Base-by-base conservation (phyloP, 345 rosid genomes). In the Acer saccharum region DNA sequence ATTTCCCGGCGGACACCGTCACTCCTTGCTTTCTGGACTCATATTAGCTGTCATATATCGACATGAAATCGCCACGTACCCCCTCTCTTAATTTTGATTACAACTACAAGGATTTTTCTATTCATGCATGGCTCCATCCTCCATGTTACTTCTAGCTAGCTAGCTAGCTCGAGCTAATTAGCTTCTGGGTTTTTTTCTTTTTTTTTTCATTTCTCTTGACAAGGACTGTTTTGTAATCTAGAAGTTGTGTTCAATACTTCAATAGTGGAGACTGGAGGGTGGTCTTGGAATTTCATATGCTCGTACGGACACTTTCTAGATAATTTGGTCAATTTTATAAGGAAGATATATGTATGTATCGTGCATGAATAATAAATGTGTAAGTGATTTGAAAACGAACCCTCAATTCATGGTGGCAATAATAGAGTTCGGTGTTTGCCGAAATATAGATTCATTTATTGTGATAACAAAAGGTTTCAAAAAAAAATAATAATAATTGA, bases 41-140 rank as follows among this genome's bases (percentile, higher is more conserved):
- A 81, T 63, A 85, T 87, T 87, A 87, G 89, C 95, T 92, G 97
- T 88, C 83, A 57, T 29, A 29, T 29, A 29, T 87, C 87, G 79
- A 78, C 78, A 58, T 17, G 18, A 77, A 69, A 17, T 1, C 35
- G 83, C 90, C 97, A 92, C 91, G 90, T 87, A 29, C 21, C 65
- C 78, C 55, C n/a, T 11, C 7, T 35, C 39, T 35, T 55, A 35
- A 29, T 79, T 78, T 52, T 12, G 11, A 35, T 66, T 58, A 23
- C 63, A 43, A 8, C 10, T 7, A 8, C 52, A 60, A 4, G 78
- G 50, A 63, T 23, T 50, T 35, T 71, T 35, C 18, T 50, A 50
- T 50, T 2, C 68, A 61, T 74, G 82, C 83, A 69, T 69, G 80
- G 66, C 78, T 74, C 54, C 57, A 76, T 74, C 54, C 72, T 55